Conservation (phyloP, 192 early-diverging fungal species). For the Entomortierella beljakovae region DNA sequence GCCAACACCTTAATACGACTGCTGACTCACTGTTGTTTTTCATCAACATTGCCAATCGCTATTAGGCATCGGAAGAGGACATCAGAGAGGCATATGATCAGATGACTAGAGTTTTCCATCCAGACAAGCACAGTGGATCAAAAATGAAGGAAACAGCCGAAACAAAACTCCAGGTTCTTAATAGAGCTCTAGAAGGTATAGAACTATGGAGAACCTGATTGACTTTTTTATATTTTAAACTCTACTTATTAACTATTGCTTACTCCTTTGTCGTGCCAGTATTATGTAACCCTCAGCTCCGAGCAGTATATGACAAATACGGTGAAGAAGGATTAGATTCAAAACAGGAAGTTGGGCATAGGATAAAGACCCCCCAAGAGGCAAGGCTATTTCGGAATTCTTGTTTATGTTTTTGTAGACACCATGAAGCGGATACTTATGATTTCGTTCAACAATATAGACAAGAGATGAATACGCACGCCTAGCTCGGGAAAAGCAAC, state of each 20-base stretch:
- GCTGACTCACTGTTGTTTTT: neutral
- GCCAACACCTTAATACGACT: no score
- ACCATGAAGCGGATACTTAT: no score
- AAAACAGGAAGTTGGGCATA: slow-evolving; percentile 70
- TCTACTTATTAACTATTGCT: neutral
- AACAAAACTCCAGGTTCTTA: slow-evolving; percentile 74
- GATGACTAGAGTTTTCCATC: slow-evolving; percentile 79
- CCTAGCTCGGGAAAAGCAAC: slow-evolving; percentile 65
- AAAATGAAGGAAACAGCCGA: slow-evolving; percentile 72
- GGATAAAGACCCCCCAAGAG: slow-evolving; percentile 74
- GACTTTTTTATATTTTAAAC: neutral
- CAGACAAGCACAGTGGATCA: slow-evolving; percentile 74
- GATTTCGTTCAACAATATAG: slow-evolving; percentile 20
- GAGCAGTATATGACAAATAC: slow-evolving; percentile 90
- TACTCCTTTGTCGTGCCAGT: slow-evolving; percentile 56
- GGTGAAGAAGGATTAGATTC: slow-evolving; percentile 84
- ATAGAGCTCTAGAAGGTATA: slow-evolving; percentile 78
- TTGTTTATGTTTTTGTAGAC: no score
- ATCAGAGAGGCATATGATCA: slow-evolving; percentile 78
- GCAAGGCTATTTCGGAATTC: no score
- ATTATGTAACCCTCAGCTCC: slow-evolving; percentile 77
- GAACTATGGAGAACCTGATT: neutral
- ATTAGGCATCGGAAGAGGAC: slow-evolving; percentile 70
- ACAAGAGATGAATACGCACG: slow-evolving; percentile 74
- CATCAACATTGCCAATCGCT: no score